A percentile compares a stretch with the other conserved stretches of the same genome.
Conservation (phyloP, 768 basidiomycete species). For the Hericium alpestre region DNA sequence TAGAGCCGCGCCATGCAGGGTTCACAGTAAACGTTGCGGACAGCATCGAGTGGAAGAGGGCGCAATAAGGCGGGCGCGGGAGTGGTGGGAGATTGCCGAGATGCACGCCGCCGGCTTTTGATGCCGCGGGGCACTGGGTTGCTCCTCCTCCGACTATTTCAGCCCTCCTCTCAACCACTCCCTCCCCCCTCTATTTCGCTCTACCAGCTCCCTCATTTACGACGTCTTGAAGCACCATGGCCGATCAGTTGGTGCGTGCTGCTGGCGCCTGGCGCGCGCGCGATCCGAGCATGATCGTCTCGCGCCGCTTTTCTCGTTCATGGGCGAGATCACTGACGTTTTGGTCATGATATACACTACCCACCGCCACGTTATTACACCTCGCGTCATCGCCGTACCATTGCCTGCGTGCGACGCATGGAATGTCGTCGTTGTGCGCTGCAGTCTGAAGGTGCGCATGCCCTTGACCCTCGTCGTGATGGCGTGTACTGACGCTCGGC, state of each 20-base stretch:
- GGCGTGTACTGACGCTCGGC: background rate
- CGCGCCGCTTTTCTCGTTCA: too few relatives aligned
- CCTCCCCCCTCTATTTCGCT: background rate
- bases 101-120: background rate
- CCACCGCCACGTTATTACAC: too few relatives aligned
- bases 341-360: too few relatives aligned
- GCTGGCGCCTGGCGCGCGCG: background rate
- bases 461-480: slow-evolving; percentile 4
- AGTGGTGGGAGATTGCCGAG: background rate
- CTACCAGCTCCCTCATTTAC: too few relatives aligned
- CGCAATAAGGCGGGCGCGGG: background rate
- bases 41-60: background rate
- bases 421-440: background rate
- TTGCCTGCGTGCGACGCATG: background rate
- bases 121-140: background rate
- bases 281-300: background rate
- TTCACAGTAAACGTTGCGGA: too few relatives aligned
- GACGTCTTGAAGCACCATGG: slow-evolving; percentile 24
- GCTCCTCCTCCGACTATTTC: background rate
- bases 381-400: too few relatives aligned
- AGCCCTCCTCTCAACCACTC: background rate
- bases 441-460: slow-evolving; percentile 47
- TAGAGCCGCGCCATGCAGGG: too few relatives aligned
- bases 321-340: too few relatives aligned
- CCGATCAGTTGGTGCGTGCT: slow-evolving; percentile 41